A percentile compares a stretch with the other conserved stretches of the same genome.
phyloP scores from a whole-genome alignment of 768 basidiomycete species.

The Coprinopsis cinerea region DNA sequence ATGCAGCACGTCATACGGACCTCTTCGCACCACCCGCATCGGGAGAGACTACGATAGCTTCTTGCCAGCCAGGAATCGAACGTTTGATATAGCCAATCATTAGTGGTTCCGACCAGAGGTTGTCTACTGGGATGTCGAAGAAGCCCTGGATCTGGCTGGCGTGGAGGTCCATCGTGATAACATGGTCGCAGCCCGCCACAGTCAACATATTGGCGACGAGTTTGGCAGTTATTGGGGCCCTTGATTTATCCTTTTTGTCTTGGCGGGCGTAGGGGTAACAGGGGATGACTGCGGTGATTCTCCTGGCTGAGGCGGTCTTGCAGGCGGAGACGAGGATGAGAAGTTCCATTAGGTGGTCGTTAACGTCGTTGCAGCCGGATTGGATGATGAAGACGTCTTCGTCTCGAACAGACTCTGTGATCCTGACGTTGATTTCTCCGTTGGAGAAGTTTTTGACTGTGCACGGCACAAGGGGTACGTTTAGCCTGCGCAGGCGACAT shows the following conservation, averaged over 20 bases:
- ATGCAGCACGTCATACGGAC: conserved; percentile 39
- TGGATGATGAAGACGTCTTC: conserved; percentile 99
- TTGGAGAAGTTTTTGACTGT: conserved; percentile 89
- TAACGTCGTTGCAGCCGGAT: conserved; percentile 82
- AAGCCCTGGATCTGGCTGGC: conserved; percentile 98
- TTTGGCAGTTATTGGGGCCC: conserved; percentile 97
- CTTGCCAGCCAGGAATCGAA: conserved; percentile 77
- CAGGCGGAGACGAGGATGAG: conserved; percentile 98
- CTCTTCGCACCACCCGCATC: conserved; percentile 99
- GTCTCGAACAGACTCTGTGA: conserved; percentile 91
- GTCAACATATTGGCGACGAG: conserved; percentile 97
- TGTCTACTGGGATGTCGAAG: conserved; percentile 98
- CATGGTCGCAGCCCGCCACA: conserved; percentile 95
- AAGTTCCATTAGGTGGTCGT: conserved; percentile 97
- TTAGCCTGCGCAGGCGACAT: conserved; percentile 55
- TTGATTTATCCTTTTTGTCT: conserved; percentile 96
- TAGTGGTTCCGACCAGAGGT: conserved; percentile 91
- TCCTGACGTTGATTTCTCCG: conserved; percentile 93
- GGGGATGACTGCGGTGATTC: conserved; percentile 96
- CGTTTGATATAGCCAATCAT: conserved; percentile 93
- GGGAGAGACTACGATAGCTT: conserved; percentile 90
- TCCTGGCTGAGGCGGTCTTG: conserved; percentile 90
- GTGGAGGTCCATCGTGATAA: conserved; percentile 99
- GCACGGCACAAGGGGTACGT: conserved; percentile 79
- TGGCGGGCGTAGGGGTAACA: conserved; percentile 96